phyloP scores from a whole-genome alignment of 106 monocot species.

The Dioscorea alata region DNA sequence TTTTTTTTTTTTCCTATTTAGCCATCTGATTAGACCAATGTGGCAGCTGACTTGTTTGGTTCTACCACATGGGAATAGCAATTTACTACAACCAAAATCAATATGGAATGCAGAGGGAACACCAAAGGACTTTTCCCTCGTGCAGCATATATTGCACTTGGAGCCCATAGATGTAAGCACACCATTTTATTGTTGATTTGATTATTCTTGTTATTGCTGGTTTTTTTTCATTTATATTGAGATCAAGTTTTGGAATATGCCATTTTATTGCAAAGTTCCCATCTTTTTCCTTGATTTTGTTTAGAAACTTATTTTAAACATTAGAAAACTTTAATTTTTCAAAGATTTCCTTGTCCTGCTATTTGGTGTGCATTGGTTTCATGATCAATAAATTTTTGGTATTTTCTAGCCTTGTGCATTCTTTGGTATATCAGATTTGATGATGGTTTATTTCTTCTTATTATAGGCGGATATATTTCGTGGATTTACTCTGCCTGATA shows the following conservation, averaged over 20 bases:
- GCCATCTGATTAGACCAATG: conserved; percentile 6
- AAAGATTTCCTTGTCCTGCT: not conserved
- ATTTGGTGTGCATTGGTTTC: too few species aligned
- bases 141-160: conserved; percentile 71
- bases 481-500: conserved; percentile 74
- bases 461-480: conserved; percentile 84
- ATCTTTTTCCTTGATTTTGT: not conserved
- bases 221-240: too few species aligned
- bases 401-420: too few species aligned
- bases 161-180: conserved; percentile 71
- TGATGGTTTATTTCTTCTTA: conserved; percentile 4
- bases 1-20: not conserved
- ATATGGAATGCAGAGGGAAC: conserved; percentile 92
- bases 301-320: not conserved
- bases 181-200: not conserved
- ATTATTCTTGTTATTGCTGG: not conserved
- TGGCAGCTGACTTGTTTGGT: conserved; percentile 82
- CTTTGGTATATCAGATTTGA: not conserved
- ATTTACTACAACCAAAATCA: conserved; percentile 72
- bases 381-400: too few species aligned
- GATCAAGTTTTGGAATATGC: not conserved
- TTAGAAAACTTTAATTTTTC: not conserved
- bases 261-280: not conserved
- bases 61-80: conserved; percentile 44
- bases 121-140: conserved; percentile 44